Evolutionary conservation across 1,284 basidiomycete genomes (phyloP).

Genomic region (Leccinum proximum): DNA sequence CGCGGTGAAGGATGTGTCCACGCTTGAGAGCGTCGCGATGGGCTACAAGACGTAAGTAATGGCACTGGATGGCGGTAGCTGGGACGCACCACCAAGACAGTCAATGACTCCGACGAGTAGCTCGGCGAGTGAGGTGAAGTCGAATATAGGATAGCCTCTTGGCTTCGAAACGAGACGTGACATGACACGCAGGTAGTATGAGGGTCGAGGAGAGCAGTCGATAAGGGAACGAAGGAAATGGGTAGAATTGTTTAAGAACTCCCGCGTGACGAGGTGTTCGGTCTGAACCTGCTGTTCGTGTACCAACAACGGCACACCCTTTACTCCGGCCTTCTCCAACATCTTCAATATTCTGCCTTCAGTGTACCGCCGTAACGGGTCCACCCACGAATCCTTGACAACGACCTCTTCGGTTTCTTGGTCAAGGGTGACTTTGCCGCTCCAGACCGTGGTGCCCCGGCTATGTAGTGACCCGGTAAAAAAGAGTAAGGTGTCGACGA

Average conservation of each 20-base stretch:
- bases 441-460: neutral
- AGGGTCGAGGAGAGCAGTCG: neutral
- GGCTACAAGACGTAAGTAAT: neutral
- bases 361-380: neutral
- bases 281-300: neutral
- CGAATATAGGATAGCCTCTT: neutral
- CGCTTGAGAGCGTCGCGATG: conserved; percentile 3
- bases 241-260: neutral
- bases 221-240: neutral
- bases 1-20: neutral
- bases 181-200: neutral
- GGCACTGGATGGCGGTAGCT: neutral
- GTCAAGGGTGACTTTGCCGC: neutral
- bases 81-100: neutral
- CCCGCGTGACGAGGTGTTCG: neutral
- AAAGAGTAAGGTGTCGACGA: neutral
- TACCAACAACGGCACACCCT: neutral
- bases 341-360: neutral
- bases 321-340: neutral
- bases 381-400: neutral
- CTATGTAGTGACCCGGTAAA: neutral
- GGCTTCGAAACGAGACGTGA: neutral
- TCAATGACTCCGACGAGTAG: neutral
- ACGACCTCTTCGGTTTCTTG: neutral
- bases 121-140: neutral